phyloP scores from a whole-genome alignment of 176 grass and related monocot genomes.

The Leersia perrieri region DNA sequence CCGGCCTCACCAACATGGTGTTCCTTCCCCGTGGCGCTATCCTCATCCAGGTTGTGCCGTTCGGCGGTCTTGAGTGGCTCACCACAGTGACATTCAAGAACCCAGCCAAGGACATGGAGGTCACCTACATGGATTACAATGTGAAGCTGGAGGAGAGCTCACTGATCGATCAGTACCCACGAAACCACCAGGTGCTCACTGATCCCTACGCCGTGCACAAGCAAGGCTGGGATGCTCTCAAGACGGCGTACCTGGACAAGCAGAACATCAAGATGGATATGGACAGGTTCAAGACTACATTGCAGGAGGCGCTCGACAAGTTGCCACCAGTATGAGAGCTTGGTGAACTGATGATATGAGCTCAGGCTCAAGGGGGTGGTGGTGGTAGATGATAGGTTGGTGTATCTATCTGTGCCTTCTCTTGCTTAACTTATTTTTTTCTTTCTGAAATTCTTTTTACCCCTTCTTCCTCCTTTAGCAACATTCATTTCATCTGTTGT shows the following conservation, averaged over 20 bases:
- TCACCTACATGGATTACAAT: slow-evolving; percentile 87
- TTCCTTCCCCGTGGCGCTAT: slow-evolving; percentile 75
- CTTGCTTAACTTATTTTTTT: slow-evolving; percentile 27
- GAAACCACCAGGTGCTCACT: slow-evolving; percentile 71
- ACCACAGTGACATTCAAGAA: slow-evolving; percentile 70
- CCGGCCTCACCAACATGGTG: slow-evolving; percentile 90
- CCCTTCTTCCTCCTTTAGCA: slow-evolving; percentile 17
- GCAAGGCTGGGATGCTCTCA: slow-evolving; percentile 83
- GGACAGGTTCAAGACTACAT: slow-evolving; percentile 44
- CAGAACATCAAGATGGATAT: slow-evolving; percentile 78
- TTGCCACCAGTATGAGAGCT: slow-evolving; percentile 32
- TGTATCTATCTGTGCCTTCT: slow-evolving; percentile 50
- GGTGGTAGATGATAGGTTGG: slow-evolving; percentile 38
- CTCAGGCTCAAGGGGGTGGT: not conserved
- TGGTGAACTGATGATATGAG: not conserved
- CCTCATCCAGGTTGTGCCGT: slow-evolving; percentile 82
- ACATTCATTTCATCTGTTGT: slow-evolving; percentile 48
- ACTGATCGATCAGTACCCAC: slow-evolving; percentile 77
- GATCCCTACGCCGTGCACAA: slow-evolving; percentile 75
- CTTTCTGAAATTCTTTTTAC: slow-evolving; percentile 1
- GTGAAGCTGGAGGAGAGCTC: slow-evolving; percentile 79
- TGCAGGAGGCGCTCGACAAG: slow-evolving; percentile 50
- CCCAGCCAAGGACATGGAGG: slow-evolving; percentile 73
- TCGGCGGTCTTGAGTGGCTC: slow-evolving; percentile 82
- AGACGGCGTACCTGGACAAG: slow-evolving; percentile 79